Conservation (phyloP, 768 basidiomycete genomes). For the button mushroom (Agaricus bisporus) region DNA sequence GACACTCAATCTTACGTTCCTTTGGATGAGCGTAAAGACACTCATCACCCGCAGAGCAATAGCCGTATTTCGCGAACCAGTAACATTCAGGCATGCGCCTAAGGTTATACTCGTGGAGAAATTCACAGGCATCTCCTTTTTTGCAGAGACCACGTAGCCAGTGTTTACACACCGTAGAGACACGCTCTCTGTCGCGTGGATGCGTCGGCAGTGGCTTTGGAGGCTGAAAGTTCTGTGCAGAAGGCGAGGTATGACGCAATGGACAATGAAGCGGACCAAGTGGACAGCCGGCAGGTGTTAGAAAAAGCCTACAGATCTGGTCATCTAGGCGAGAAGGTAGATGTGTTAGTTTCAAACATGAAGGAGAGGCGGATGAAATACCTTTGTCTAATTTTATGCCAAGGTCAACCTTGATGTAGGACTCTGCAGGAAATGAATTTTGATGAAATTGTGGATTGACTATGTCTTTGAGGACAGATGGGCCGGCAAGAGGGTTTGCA, state of each 20-base stretch:
- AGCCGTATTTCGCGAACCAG: slow-evolving; percentile 98
- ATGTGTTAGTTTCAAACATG: not conserved
- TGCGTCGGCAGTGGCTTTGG: slow-evolving; percentile 78
- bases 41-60: slow-evolving; percentile 95
- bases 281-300: slow-evolving; percentile 82
- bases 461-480: slow-evolving; percentile 59
- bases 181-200: slow-evolving; percentile 74
- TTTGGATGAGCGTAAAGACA: slow-evolving; percentile 96
- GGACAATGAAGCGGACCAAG: slow-evolving; percentile 91
- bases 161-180: slow-evolving; percentile 96
- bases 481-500: slow-evolving; percentile 48
- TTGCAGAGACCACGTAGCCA: slow-evolving; percentile 98
- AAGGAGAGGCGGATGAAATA: slow-evolving; percentile 21
- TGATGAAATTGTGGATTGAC: slow-evolving; percentile 92
- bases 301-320: slow-evolving; percentile 85
- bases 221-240: slow-evolving; percentile 84
- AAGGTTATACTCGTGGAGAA: slow-evolving; percentile 97
- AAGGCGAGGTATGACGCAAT: slow-evolving; percentile 85
- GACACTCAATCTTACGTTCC: slow-evolving; percentile 87
- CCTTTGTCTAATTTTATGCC: slow-evolving; percentile 91
- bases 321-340: slow-evolving; percentile 50
- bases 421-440: slow-evolving; percentile 79
- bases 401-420: slow-evolving; percentile 74
- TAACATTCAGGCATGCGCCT: slow-evolving; percentile 98
- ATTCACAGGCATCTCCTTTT: slow-evolving; percentile 97